Evolutionary conservation across 2,329 filamentous ascomycete species (phyloP).

Genomic region (Trichoderma koningiopsis): DNA sequence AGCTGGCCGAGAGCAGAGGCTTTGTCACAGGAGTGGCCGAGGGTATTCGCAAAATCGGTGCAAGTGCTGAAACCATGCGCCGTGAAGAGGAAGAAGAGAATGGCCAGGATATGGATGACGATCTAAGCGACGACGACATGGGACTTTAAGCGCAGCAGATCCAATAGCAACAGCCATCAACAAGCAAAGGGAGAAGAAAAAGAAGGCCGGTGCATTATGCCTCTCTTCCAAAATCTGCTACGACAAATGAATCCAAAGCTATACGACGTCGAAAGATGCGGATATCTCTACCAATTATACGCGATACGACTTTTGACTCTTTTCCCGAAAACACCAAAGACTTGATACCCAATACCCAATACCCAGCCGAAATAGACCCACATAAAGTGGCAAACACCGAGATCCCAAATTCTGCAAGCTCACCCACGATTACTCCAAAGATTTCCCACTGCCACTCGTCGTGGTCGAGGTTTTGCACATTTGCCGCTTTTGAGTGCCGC

Average conservation of each 20-base stretch:
- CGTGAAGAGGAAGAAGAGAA: constrained; percentile 75
- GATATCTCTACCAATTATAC: not conserved
- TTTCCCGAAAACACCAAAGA: not conserved
- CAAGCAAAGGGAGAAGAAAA: not conserved
- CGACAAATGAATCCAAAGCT: not conserved
- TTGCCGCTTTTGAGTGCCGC: not conserved
- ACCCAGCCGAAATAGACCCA: not conserved
- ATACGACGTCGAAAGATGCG: not conserved
- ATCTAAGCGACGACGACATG: constrained; percentile 61
- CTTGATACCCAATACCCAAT: not conserved
- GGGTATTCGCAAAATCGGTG: constrained; percentile 79
- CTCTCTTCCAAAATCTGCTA: not conserved
- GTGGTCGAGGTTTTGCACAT: not conserved
- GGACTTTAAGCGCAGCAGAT: constrained; percentile 11
- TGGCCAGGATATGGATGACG: constrained; percentile 63
- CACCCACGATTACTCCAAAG: not conserved
- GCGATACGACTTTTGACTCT: not conserved
- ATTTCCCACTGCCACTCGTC: not conserved
- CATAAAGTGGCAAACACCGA: not conserved
- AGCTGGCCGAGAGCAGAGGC: constrained; percentile 81
- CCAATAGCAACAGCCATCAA: not conserved
- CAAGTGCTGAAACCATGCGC: constrained; percentile 74
- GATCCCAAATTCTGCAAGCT: not conserved
- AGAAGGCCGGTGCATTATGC: no score
- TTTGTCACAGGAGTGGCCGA: constrained; percentile 88